Evolutionary conservation across 2,329 filamentous ascomycete genomes (phyloP).

Genomic region (Lachnellula suecica): DNA sequence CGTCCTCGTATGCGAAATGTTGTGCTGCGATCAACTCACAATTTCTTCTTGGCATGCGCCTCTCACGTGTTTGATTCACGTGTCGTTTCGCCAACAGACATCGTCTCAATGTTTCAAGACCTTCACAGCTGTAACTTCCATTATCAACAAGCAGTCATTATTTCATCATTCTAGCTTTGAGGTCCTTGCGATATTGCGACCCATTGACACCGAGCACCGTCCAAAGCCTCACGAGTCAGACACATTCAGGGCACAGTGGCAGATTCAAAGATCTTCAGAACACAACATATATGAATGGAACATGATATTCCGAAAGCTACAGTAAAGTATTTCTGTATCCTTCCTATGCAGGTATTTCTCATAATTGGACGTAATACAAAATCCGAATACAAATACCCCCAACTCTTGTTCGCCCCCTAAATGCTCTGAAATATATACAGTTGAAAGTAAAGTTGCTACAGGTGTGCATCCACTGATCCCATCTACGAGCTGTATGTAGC

Average conservation of each 20-base stretch:
- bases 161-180: background rate
- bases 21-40: background rate
- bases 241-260: too few species aligned
- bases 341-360: too few species aligned
- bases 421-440: background rate
- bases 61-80: background rate
- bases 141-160: too few species aligned
- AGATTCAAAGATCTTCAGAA: background rate
- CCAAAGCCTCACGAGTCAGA: too few species aligned
- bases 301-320: background rate
- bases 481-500: background rate
- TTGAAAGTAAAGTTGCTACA: too few species aligned
- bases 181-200: too few species aligned
- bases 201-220: too few species aligned
- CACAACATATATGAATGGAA: background rate
- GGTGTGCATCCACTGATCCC: too few species aligned
- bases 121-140: too few species aligned
- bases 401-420: background rate
- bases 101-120: too few species aligned
- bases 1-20: background rate
- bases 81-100: too few species aligned
- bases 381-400: background rate
- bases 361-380: background rate
- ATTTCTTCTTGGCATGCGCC: background rate
- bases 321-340: background rate